A percentile compares a stretch with the other conserved stretches of the same genome.
These are phyloP conservation scores for Mariannaea elegans DNA, from an alignment of 2,329 filamentous ascomycete genomes.

Conservation along the genomic window DNA sequence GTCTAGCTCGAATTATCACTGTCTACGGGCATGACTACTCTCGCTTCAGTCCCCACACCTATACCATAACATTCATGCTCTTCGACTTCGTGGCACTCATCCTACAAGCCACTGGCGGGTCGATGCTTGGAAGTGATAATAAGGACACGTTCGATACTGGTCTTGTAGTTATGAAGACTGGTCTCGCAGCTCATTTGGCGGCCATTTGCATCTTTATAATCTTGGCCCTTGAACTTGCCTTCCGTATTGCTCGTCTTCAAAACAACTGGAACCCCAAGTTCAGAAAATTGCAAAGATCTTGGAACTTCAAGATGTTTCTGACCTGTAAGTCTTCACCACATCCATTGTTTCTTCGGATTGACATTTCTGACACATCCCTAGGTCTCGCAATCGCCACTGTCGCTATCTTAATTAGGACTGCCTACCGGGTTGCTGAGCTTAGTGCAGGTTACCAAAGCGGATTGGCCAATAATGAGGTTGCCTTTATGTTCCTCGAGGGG, in stretches of 20 bases:
- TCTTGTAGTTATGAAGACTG: conserved; percentile 27
- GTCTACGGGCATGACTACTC: conserved; percentile 51
- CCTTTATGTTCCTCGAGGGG: conserved; percentile 27
- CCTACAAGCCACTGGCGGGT: conserved; percentile 60
- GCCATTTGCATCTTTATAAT: conserved; percentile 23
- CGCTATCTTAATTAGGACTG: conserved; percentile 27
- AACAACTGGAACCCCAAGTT: conserved; percentile 24
- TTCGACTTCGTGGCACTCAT: conserved; percentile 60
- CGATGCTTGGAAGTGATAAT: conserved; percentile 42
- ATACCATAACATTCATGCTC: conserved; percentile 53
- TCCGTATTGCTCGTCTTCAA: conserved; percentile 10
- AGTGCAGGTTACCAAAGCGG: conserved; percentile 19
- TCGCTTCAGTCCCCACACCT: conserved; percentile 42
- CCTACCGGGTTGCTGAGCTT: conserved; percentile 28
- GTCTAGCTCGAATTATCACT: conserved; percentile 57
- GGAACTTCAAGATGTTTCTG: conserved; percentile 24
- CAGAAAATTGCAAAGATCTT: conserved; percentile 13
- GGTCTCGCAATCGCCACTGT: conserved; percentile 18
- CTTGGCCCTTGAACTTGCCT: conserved; percentile 12
- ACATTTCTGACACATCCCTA: conserved; percentile 70
- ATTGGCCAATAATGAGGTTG: conserved; percentile 21
- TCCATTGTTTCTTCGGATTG: too few species aligned
- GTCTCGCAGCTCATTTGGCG: conserved; percentile 25
- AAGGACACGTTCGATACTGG: conserved; percentile 18
- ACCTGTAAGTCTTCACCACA: conserved; percentile 58